Evolutionary conservation across 192 early-diverging fungal species (phyloP), one percentile per base, ranked within the genome.

Genomic region (Entomortierella chlamydospora): DNA sequence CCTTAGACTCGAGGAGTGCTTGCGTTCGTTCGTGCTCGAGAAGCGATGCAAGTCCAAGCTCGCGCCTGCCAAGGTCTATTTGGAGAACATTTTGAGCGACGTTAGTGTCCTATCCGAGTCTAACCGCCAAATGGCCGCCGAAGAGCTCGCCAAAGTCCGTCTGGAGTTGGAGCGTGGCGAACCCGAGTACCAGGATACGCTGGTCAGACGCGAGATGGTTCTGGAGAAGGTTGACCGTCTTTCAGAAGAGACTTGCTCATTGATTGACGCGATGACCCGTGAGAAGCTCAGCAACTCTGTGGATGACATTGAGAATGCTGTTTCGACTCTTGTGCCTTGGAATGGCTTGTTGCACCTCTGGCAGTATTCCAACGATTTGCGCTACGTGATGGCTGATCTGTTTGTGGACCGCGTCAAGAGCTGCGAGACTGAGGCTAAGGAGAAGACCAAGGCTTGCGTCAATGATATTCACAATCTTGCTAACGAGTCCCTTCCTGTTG

Each of bases 1-100:
- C 84, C 81, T 88, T 22, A 82, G 87, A 42, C 88, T 98, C 63
- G 98, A 99, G 86, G 87, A 92, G 61, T 85, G 88, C 57, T 87
- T 99, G 53, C 93, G 96, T 42, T 89, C 90, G 4, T 99, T 99
- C 76, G 94, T 97, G 22, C 88, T 99, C 26, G 95, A 98, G 83
- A 98, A 99, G 82, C 93, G 98, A 23, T 89, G 92, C 57, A 93
- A 93, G 68, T 94, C 94, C 45, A 99, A 99, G 85, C 83, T 99
- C 34, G 92, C 94, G 2, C 98, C 98, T 1, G 96, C 95, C 30
- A 94, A 96, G 83, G 88, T 93, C 66, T 99, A 97, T 69, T 84
- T 98, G 8, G 83, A 85, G 54, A 97, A 97, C 73, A 85, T 98
- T 49, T 85, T 99, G 34, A 74, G 72, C 63, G 98, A 99, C 68